Percentiles rank a stretch among this genome's conserved stretches.
These are phyloP conservation scores for Podospora sp. DNA, from an alignment of 495 filamentous ascomycete species.

Conservation along the genomic window DNA sequence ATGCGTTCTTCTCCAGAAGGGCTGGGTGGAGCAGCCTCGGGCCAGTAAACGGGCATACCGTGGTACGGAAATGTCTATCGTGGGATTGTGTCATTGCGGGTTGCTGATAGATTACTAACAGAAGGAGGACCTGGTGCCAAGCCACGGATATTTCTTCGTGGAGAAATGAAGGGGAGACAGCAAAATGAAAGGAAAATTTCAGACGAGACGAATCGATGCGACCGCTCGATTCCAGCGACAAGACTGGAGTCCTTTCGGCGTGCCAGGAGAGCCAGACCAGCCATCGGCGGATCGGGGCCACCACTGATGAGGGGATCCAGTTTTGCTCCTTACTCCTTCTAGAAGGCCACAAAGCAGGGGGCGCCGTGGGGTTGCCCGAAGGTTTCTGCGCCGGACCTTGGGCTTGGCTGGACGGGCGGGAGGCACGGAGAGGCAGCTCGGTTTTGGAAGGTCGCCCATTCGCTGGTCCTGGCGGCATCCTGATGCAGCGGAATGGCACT, in stretches of 20 bases:
- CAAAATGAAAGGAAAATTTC: neutral
- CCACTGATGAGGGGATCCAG: neutral
- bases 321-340: conserved; percentile 20
- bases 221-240: neutral
- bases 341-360: conserved; percentile 14
- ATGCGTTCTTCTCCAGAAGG: neutral
- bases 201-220: neutral
- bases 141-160: neutral
- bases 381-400: neutral
- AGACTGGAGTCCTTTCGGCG: too few relatives aligned
- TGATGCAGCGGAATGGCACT: neutral
- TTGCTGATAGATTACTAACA: conserved; percentile 6
- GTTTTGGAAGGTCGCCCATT: conserved; percentile 14
- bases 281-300: neutral
- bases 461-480: neutral
- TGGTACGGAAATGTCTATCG: neutral
- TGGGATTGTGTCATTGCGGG: conserved; percentile 12
- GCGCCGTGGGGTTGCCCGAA: neutral
- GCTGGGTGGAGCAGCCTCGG: neutral
- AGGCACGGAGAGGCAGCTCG: neutral
- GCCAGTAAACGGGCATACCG: neutral
- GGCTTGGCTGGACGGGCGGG: neutral
- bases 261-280: neutral
- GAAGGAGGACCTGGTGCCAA: neutral
- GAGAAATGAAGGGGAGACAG: neutral